Conservation (phyloP, 176 grass and related monocot genomes). For the Olyra latifolia region DNA sequence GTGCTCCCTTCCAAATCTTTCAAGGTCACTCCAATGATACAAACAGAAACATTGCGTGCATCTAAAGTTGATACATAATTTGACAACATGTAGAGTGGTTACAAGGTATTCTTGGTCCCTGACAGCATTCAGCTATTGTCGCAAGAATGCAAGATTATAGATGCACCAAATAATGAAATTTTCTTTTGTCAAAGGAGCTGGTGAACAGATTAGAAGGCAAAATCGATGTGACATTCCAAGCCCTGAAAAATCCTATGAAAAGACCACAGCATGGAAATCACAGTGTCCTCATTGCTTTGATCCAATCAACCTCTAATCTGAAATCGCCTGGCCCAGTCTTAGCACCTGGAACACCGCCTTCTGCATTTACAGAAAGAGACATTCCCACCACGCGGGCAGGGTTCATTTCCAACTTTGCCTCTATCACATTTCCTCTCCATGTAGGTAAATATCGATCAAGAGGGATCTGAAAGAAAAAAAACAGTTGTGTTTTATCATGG, state of each 20-base stretch:
- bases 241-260: neutral
- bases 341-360: conserved; percentile 78
- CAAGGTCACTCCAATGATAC: neutral
- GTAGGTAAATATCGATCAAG: conserved; percentile 76
- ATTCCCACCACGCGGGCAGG: conserved; percentile 85
- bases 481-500: neutral
- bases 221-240: neutral
- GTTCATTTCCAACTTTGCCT: conserved; percentile 82
- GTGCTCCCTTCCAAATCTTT: neutral
- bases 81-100: neutral
- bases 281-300: conserved; percentile 68
- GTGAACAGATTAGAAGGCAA: neutral
- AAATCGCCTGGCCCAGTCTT: conserved; percentile 77
- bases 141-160: neutral
- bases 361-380: conserved; percentile 83
- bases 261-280: neutral
- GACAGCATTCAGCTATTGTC: neutral
- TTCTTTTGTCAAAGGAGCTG: neutral
- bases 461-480: conserved; percentile 64
- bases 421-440: conserved; percentile 82
- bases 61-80: neutral
- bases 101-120: neutral
- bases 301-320: conserved; percentile 85
- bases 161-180: neutral
- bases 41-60: neutral